Percentiles rank a stretch among this genome's conserved stretches.
phyloP scores from a whole-genome alignment of 176 grass and related monocot genomes.

The Ananas comosus region DNA sequence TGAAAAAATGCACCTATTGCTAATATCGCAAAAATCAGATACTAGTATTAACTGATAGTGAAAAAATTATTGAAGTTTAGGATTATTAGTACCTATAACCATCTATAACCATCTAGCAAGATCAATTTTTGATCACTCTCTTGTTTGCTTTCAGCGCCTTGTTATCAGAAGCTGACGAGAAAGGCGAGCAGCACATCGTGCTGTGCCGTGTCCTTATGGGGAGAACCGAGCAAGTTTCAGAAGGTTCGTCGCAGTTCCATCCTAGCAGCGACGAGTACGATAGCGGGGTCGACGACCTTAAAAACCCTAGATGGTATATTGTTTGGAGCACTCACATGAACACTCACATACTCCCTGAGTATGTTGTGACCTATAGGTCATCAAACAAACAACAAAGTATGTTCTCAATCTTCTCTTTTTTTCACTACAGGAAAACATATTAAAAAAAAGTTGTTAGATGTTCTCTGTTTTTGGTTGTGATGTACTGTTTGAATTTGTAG shows the following conservation, averaged over 20 bases:
- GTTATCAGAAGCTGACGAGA: conserved; percentile 43
- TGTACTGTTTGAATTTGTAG: conserved; percentile 16
- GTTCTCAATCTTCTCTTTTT: neutral
- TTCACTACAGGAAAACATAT: neutral
- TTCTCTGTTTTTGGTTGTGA: neutral
- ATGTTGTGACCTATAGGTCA: conserved; percentile 72
- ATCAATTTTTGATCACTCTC: neutral
- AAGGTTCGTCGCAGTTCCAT: conserved; percentile 39
- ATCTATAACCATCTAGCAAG: no score
- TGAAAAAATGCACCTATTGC: no score
- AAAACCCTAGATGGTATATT: conserved; percentile 65
- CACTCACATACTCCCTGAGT: conserved; percentile 65
- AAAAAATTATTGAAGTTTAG: no score
- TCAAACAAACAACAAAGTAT: conserved; percentile 17
- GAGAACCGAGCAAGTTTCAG: conserved; percentile 38
- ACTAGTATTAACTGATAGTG: no score
- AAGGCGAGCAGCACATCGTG: conserved; percentile 58
- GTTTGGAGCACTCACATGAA: conserved; percentile 78
- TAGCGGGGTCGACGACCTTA: conserved; percentile 52
- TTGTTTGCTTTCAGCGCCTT: conserved; percentile 31
- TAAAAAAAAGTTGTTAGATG: no score
- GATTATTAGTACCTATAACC: no score
- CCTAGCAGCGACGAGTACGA: conserved; percentile 53
- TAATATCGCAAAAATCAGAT: no score
- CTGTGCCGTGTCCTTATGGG: conserved; percentile 77